phyloP scores from a whole-genome alignment of 2,329 filamentous ascomycete genomes.

The Fusarium caatingaense region DNA sequence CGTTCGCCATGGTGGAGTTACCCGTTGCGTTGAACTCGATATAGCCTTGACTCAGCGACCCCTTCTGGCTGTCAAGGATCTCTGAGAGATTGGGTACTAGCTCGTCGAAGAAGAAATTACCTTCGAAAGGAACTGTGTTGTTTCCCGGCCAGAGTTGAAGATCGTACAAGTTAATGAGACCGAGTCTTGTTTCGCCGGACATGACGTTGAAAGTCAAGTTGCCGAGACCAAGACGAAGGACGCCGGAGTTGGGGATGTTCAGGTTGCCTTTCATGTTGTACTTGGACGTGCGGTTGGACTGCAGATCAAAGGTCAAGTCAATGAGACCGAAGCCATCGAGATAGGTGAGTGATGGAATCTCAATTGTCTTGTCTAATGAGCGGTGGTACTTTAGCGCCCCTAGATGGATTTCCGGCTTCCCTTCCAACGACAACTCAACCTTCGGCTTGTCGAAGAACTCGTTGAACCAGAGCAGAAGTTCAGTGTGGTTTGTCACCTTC shows the following conservation, averaged over 20 bases:
- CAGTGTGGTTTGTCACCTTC: constrained; percentile 52
- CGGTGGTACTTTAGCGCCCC: constrained; percentile 54
- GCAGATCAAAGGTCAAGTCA: constrained; percentile 54
- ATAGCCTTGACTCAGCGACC: constrained; percentile 53
- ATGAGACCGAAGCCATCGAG: constrained; percentile 54
- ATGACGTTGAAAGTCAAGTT: constrained; percentile 59
- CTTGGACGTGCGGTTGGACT: constrained; percentile 51
- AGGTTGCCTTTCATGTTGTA: constrained; percentile 57
- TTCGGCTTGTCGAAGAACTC: constrained; percentile 53
- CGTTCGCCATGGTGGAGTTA: constrained; percentile 56
- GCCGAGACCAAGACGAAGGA: constrained; percentile 57
- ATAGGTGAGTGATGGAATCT: constrained; percentile 54
- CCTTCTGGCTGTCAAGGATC: constrained; percentile 54
- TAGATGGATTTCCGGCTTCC: constrained; percentile 53
- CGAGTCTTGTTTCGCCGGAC: constrained; percentile 55
- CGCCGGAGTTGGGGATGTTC: constrained; percentile 59
- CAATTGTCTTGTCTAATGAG: constrained; percentile 56
- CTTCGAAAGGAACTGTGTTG: constrained; percentile 55
- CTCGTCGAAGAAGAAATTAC: constrained; percentile 55
- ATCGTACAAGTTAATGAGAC: constrained; percentile 54
- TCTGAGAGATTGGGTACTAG: constrained; percentile 56
- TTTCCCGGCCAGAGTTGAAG: constrained; percentile 57
- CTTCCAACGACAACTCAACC: constrained; percentile 54
- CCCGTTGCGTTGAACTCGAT: constrained; percentile 56
- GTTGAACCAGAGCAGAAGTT: constrained; percentile 55